A percentile compares a stretch with the other conserved stretches of the same genome.
These are phyloP conservation scores for Lactifluus rugatus DNA, from an alignment of 768 basidiomycete species.

Conservation along the genomic window DNA sequence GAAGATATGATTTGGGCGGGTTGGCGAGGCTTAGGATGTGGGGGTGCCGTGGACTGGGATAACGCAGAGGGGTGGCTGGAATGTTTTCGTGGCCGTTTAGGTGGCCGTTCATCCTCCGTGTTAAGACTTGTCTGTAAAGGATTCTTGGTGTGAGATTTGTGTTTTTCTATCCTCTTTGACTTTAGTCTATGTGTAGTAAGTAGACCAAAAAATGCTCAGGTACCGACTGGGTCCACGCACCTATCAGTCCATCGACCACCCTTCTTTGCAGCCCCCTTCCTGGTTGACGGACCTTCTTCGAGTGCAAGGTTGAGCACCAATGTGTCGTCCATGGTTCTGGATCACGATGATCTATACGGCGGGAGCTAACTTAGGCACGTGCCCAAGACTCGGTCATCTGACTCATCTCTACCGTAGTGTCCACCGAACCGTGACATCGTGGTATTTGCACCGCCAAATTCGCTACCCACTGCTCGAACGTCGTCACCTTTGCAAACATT, in stretches of 20 bases:
- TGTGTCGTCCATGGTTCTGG: conserved; percentile 10
- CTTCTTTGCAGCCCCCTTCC: conserved; percentile 6
- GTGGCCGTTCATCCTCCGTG: not conserved
- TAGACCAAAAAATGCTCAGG: not conserved
- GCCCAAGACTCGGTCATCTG: too few relatives aligned
- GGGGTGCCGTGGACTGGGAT: not conserved
- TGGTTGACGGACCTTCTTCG: conserved; percentile 9
- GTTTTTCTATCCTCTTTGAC: conserved; percentile 17
- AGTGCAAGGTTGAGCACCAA: conserved; percentile 17
- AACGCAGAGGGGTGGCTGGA: not conserved
- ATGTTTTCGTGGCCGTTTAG: conserved; percentile 16
- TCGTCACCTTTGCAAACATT: too few relatives aligned
- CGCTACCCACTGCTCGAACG: too few relatives aligned
- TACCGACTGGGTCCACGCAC: conserved; percentile 1
- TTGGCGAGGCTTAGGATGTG: conserved; percentile 8
- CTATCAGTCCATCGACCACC: conserved; percentile 20
- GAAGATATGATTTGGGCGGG: conserved; percentile 31
- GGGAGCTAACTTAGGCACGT: too few relatives aligned
- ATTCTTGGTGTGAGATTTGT: conserved; percentile 4
- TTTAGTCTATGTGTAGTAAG: conserved; percentile 14
- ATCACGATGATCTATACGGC: not conserved
- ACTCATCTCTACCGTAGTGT: too few relatives aligned
- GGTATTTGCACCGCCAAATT: too few relatives aligned
- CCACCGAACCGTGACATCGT: too few relatives aligned
- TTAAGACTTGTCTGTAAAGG: not conserved